Conservation (phyloP, 2,329 filamentous ascomycete genomes). For the Chaetomium olivaceum region DNA sequence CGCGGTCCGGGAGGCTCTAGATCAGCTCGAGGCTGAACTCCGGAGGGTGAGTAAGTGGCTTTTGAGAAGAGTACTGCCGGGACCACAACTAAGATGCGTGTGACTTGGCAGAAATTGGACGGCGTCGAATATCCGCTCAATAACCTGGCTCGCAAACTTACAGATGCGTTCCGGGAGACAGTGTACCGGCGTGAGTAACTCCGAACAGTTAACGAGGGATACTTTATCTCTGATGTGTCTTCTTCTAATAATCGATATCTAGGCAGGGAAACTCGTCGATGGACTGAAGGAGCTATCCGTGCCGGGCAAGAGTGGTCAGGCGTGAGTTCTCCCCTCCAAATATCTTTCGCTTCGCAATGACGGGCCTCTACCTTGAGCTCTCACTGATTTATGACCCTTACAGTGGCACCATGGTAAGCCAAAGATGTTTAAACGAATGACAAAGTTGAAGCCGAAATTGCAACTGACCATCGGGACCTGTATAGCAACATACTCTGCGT, state of each 20-base stretch:
- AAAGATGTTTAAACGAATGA: background rate
- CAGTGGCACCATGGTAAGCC: slow-evolving; percentile 37
- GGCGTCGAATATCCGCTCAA: background rate
- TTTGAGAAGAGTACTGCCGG: background rate
- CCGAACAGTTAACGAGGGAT: background rate
- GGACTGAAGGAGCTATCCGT: background rate
- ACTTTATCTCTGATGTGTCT: background rate
- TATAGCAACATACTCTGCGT: slow-evolving; percentile 43
- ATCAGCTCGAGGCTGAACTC: slow-evolving; percentile 36
- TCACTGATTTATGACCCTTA: background rate
- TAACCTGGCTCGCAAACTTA: background rate
- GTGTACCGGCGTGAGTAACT: slow-evolving; percentile 8
- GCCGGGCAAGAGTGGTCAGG: slow-evolving; percentile 35
- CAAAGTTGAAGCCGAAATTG: background rate
- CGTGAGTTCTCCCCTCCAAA: slow-evolving; percentile 36
- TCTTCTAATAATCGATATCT: background rate
- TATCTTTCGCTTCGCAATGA: background rate
- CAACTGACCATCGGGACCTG: background rate
- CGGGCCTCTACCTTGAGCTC: background rate
- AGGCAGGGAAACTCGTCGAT: slow-evolving; percentile 2
- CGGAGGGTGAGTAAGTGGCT: slow-evolving; percentile 20
- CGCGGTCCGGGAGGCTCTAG: slow-evolving; percentile 38
- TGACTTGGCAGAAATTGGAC: background rate
- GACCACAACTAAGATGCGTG: background rate
- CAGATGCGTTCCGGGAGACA: background rate